Base-by-base conservation (phyloP, 2,329 filamentous ascomycete species). In the Nannizziopsis arthrosporioides region DNA sequence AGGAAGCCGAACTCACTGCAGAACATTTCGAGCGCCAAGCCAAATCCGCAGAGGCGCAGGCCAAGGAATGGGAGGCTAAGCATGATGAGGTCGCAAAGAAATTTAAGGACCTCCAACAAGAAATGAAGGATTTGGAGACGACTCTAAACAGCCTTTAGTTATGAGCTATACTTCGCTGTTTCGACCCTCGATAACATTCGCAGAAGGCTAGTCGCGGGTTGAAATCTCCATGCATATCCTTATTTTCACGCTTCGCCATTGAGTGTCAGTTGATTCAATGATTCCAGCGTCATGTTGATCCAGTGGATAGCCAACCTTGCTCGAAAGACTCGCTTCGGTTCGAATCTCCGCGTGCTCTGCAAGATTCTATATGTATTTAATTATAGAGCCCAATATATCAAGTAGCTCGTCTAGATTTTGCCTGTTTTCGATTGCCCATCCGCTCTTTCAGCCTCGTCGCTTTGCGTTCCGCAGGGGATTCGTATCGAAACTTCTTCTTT, bases 11-110 rank as follows among this genome's bases (percentile, higher is more conserved):
- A 68, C 88, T 96, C 73, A 96, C 96, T 78, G 89, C 90, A 63
- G 92, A 90, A 62, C 90, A 98, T 76, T 96, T 90, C 72, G 92
- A 98, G 76, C 92, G 92, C 73, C 96, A 96, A 78, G 92, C 96
- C 60, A 87, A 95, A 72, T 90, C 92, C 62, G 82, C 95, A 64
- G 92, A 98, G 74, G 76, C 80, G 64, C 80, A 89, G 68, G 84
- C 86, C 62, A 88, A 95, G 71, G 81, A 89, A 70, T 95, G 89
- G 89, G 92, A 96, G 76, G 68, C 77, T 70, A 96, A 98, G 77
- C 96, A 93, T 74, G 92, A 96, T 73, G 90, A 96, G 69, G 93
- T 94, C 84, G 70, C 82, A 61, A 84, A 89, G 80, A 94, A 95
- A 74, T 84, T 93, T 76, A 72, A 73, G 57, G 68, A 76, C 50